A percentile compares a stretch with the other conserved stretches of the same genome.
These are phyloP conservation scores for Berkeleyomyces rouxiae DNA, from an alignment of 2,329 filamentous ascomycete genomes.

Conservation along the genomic window DNA sequence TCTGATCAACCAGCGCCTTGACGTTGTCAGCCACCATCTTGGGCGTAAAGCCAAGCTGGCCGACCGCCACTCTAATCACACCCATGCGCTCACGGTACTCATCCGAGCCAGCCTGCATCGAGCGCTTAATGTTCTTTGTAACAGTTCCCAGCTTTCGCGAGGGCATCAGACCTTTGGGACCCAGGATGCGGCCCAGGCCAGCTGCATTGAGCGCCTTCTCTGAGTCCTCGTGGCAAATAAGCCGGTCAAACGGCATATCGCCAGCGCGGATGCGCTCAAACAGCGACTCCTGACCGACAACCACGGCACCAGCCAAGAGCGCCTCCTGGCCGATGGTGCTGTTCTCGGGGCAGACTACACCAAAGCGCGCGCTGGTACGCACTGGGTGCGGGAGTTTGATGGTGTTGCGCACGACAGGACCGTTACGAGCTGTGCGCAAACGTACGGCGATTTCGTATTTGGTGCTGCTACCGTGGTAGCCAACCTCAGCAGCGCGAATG, in stretches of 20 bases:
- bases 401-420: constrained; percentile 72
- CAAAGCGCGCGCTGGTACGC: constrained; percentile 74
- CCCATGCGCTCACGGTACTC: constrained; percentile 77
- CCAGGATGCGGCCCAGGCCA: constrained; percentile 61
- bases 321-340: constrained; percentile 61
- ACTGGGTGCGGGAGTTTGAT: constrained; percentile 80
- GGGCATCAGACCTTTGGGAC: constrained; percentile 86
- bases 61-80: constrained; percentile 76
- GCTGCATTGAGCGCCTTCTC: constrained; percentile 68
- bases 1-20: constrained; percentile 52
- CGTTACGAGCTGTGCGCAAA: constrained; percentile 69
- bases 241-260: constrained; percentile 72
- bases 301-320: constrained; percentile 56
- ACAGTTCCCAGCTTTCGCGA: constrained; percentile 77
- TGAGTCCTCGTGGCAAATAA: constrained; percentile 69
- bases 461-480: constrained; percentile 49
- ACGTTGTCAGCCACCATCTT: constrained; percentile 76
- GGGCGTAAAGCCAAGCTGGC: constrained; percentile 76
- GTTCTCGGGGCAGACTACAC: constrained; percentile 75
- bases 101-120: constrained; percentile 63
- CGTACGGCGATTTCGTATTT: constrained; percentile 87
- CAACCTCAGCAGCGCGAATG: constrained; percentile 82
- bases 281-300: constrained; percentile 72
- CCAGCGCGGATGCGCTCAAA: constrained; percentile 62
- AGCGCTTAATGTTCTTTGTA: constrained; percentile 57